Conservation (phyloP, 441 rosid genomes). For the Populus hybrid region DNA sequence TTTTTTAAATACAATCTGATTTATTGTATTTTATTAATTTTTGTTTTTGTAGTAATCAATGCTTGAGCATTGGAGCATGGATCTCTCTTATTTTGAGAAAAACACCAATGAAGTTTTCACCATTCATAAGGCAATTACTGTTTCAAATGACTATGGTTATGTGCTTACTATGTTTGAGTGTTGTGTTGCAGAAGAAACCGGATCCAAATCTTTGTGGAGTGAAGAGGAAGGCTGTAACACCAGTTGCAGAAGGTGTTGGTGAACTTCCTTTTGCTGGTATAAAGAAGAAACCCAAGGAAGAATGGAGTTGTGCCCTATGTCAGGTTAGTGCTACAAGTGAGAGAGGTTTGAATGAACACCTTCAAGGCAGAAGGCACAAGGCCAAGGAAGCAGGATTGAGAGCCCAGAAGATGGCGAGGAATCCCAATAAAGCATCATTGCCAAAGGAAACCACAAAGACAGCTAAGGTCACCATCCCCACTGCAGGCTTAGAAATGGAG, state of each 20-base stretch:
- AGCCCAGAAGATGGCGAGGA: constrained; percentile 22
- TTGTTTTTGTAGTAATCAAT: not conserved
- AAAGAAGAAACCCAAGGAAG: constrained; percentile 32
- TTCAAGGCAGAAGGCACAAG: constrained; percentile 44
- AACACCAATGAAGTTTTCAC: not conserved
- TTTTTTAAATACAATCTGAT: not conserved
- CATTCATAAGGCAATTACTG: constrained; percentile 1
- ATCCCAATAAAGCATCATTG: not conserved
- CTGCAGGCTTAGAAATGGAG: constrained; percentile 6
- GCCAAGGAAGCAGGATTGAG: constrained; percentile 31
- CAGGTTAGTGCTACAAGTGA: constrained; percentile 37
- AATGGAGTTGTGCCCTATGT: constrained; percentile 54
- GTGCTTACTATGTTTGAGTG: constrained; percentile 15
- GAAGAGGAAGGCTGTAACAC: constrained; percentile 40
- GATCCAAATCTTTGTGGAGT: constrained; percentile 30
- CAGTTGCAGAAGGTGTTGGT: constrained; percentile 14
- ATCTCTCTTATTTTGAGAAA: not conserved
- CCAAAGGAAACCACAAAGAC: constrained; percentile 10
- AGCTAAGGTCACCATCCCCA: not conserved
- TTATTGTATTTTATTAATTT: too few relatives aligned
- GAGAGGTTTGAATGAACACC: constrained; percentile 37
- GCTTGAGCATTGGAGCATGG: not conserved
- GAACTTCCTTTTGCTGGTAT: constrained; percentile 19
- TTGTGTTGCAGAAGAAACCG: constrained; percentile 48
- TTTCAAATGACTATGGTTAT: constrained; percentile 11